These are phyloP conservation scores for Ceratorhiza oryzae-sativae DNA, from an alignment of 1,284 basidiomycete genomes.

Conservation along the genomic window DNA sequence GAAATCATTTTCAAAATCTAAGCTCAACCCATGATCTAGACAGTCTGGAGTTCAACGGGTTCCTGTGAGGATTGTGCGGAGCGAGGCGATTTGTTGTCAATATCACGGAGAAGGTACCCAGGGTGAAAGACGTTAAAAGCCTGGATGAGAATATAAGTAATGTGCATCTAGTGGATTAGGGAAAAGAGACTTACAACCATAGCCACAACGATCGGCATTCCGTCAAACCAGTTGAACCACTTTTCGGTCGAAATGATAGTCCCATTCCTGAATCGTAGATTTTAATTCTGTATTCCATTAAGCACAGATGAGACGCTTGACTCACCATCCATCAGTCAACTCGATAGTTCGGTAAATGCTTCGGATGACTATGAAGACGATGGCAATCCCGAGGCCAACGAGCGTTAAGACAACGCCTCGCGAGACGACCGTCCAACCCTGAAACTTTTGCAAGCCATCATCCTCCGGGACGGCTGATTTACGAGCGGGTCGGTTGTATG, in stretches of 20 bases:
- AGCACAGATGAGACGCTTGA: background rate
- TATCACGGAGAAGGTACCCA: slow-evolving; percentile 19
- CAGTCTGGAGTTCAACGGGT: background rate
- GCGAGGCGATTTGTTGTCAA: background rate
- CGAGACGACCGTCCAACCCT: slow-evolving; percentile 12
- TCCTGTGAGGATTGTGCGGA: slow-evolving; percentile 9
- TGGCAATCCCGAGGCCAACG: slow-evolving; percentile 39
- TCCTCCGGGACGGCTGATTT: background rate
- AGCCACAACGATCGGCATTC: slow-evolving; percentile 36
- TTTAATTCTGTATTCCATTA: background rate
- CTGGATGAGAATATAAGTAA: too few relatives aligned
- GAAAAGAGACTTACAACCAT: slow-evolving; percentile 27
- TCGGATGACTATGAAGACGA: slow-evolving; percentile 39
- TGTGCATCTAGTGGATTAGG: too few relatives aligned
- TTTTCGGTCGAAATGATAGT: slow-evolving; percentile 33
- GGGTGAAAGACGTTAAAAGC: slow-evolving; percentile 32
- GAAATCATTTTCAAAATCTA: too few relatives aligned
- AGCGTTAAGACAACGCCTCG: slow-evolving; percentile 37
- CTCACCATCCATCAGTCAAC: slow-evolving; percentile 28
- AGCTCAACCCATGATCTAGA: too few relatives aligned
- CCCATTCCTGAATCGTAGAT: slow-evolving; percentile 27
- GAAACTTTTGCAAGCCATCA: background rate
- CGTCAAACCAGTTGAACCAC: slow-evolving; percentile 42
- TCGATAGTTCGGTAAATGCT: slow-evolving; percentile 43
- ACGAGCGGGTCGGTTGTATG: slow-evolving; percentile 9